Conservation (phyloP, 306 rosid species). For the Dicorynia guianensis region DNA sequence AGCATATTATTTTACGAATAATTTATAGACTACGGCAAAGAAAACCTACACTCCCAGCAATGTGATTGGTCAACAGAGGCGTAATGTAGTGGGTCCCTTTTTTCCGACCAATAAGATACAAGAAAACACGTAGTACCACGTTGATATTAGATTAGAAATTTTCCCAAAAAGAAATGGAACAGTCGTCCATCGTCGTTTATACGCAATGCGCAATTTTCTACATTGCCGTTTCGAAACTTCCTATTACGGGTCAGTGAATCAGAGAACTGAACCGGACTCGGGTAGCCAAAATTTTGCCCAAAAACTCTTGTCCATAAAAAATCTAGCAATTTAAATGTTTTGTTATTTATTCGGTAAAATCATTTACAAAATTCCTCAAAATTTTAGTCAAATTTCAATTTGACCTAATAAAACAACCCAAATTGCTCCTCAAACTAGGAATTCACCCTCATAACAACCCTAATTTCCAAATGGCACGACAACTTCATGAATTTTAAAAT, state of each 20-base stretch:
- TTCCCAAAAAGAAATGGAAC: not conserved
- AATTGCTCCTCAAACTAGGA: too few relatives aligned
- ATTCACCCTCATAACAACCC: too few relatives aligned
- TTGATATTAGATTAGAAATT: conserved; percentile 12
- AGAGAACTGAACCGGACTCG: not conserved
- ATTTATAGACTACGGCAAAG: not conserved
- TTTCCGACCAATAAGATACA: conserved; percentile 58
- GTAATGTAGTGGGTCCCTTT: conserved; percentile 22
- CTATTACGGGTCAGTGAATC: not conserved
- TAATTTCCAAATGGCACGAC: too few relatives aligned
- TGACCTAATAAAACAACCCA: too few relatives aligned
- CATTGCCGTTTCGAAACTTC: not conserved
- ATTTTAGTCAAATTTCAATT: too few relatives aligned
- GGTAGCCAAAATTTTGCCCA: not conserved
- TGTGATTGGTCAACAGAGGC: conserved; percentile 53
- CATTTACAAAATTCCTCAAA: too few relatives aligned
- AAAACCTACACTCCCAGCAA: conserved; percentile 26
- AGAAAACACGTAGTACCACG: conserved; percentile 52
- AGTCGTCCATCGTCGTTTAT: conserved; percentile 3
- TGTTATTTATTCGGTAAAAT: too few relatives aligned
- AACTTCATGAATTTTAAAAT: too few relatives aligned
- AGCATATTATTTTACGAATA: not conserved
- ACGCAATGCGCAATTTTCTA: not conserved
- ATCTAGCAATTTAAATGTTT: too few relatives aligned
- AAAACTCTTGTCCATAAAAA: too few relatives aligned